phyloP scores from a whole-genome alignment of 108 stramenopile species.

The Licmophora abbreviata region DNA sequence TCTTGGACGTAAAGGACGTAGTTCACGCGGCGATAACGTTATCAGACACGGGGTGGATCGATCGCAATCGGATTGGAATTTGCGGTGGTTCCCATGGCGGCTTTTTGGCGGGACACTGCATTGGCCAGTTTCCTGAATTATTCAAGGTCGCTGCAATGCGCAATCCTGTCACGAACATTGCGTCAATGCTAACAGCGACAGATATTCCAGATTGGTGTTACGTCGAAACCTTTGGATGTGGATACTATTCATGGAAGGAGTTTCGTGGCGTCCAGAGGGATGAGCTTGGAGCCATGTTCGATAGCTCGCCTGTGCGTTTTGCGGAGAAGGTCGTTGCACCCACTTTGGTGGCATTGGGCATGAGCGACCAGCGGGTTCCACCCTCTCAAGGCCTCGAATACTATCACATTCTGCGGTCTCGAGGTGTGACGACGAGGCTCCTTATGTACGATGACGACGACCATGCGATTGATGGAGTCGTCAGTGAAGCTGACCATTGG shows the following conservation, averaged over 20 bases:
- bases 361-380: conserved; percentile 66
- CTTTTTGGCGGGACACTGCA: conserved; percentile 76
- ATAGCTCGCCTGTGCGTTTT: conserved; percentile 58
- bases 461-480: conserved; percentile 64
- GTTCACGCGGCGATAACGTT: conserved; percentile 43
- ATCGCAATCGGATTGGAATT: conserved; percentile 51
- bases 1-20: conserved; percentile 68
- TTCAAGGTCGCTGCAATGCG: conserved; percentile 86
- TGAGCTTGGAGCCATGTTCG: conserved; percentile 51
- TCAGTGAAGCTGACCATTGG: conserved; percentile 74
- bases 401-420: conserved; percentile 63
- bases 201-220: conserved; percentile 95
- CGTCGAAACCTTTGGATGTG: conserved; percentile 60
- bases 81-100: conserved; percentile 92
- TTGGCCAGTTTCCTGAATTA: conserved; percentile 73
- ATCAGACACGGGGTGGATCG: conserved; percentile 27
- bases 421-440: conserved; percentile 48
- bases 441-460: conserved; percentile 67
- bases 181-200: conserved; percentile 76
- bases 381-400: conserved; percentile 72
- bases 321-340: conserved; percentile 73
- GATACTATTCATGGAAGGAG: conserved; percentile 38
- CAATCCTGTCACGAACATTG: conserved; percentile 91
- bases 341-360: conserved; percentile 78
- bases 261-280: conserved; percentile 45